Evolutionary conservation across 2,329 filamentous ascomycete species (phyloP).

Genomic region (Clarireedia homoeocarpa): DNA sequence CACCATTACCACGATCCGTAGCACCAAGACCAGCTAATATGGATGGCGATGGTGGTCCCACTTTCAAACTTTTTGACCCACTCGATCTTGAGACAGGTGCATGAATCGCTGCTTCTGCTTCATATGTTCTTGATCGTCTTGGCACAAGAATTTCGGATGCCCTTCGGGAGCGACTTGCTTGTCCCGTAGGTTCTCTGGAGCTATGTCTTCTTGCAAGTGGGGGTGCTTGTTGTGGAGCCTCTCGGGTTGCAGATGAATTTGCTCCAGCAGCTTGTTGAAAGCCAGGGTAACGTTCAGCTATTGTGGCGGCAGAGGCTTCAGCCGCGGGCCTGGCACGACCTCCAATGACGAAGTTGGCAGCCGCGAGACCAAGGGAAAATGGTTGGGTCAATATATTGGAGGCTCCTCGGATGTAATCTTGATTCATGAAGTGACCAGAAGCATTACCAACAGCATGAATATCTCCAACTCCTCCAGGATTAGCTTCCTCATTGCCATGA

Average conservation of each 20-base stretch:
- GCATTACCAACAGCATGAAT: constrained; percentile 41
- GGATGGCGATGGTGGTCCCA: not conserved
- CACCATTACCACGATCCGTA: constrained; percentile 17
- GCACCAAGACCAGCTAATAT: constrained; percentile 24
- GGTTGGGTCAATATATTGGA: constrained; percentile 26
- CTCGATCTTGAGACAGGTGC: constrained; percentile 14
- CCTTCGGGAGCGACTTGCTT: constrained; percentile 4
- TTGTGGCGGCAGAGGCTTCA: constrained; percentile 10
- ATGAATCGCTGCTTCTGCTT: constrained; percentile 21
- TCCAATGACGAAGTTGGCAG: constrained; percentile 28
- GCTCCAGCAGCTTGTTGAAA: not conserved
- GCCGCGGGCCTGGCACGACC: constrained; percentile 14
- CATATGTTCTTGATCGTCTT: constrained; percentile 20
- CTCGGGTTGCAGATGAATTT: not conserved
- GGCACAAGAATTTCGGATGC: constrained; percentile 21
- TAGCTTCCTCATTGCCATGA: constrained; percentile 32
- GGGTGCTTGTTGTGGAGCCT: constrained; percentile 9
- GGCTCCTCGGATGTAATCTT: constrained; percentile 42
- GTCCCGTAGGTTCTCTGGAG: constrained; percentile 19
- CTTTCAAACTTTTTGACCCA: not conserved
- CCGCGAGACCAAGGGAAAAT: constrained; percentile 27
- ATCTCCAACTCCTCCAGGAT: constrained; percentile 38
- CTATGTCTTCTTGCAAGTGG: constrained; percentile 24
- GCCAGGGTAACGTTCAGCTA: constrained; percentile 18
- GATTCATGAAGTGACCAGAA: constrained; percentile 52